Base-by-base conservation (phyloP, 352 stramenopile genomes). In the Globisporangium recalcitrans region DNA sequence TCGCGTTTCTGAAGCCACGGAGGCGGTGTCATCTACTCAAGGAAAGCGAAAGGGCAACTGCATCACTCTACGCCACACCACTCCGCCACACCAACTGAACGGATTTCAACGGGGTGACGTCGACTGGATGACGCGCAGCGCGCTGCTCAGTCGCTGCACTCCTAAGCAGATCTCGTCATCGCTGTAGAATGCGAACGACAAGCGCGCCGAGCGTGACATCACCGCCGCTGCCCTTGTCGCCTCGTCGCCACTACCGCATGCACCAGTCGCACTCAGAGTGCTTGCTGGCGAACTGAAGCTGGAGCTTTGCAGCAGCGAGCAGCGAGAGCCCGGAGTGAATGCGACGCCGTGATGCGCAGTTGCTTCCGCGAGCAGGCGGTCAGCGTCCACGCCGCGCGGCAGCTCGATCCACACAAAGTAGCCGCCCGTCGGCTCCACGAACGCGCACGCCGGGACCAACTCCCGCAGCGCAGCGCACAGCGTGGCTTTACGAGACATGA, bases 391-490 rank as follows among this genome's bases (percentile, higher is more conserved):
- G 27, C 70, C 72, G 1, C 66, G 58, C 0, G 81, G 82, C 16
- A 96, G 68, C n/a, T 77, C 65, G 14, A 93, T 58, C 77, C 84
- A 91, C 38, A 96, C 72, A 52, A 96, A 96, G 67, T 95, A 96
- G 10, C 88, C 88, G 11, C 87, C 88, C 10, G 70, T 67, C 4
- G 85, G 84, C 52, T 90, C 75, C 5, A 56, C 61, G 62, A 96
- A 95, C 24, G 46, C 66, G 40, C 77, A 72, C 10, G 73, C 52
- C 4, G 73, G 70, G 14, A 77, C 88, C 7, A 75, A 34, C n/a
- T 74, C 49, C 4, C 58, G 73, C 40, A 90, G 62, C 1, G 75
- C 69, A 19, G 72, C 61, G 36, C 78, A 88, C 70, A 92, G 73
- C 26, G 72, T 55, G 9, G 49, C 32, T 61, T 85, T 88, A 22